Percentiles rank a stretch among this genome's conserved stretches.
These are phyloP conservation scores for Penicillium rolfsii DNA, from an alignment of 2,329 filamentous ascomycete genomes.

Conservation along the genomic window DNA sequence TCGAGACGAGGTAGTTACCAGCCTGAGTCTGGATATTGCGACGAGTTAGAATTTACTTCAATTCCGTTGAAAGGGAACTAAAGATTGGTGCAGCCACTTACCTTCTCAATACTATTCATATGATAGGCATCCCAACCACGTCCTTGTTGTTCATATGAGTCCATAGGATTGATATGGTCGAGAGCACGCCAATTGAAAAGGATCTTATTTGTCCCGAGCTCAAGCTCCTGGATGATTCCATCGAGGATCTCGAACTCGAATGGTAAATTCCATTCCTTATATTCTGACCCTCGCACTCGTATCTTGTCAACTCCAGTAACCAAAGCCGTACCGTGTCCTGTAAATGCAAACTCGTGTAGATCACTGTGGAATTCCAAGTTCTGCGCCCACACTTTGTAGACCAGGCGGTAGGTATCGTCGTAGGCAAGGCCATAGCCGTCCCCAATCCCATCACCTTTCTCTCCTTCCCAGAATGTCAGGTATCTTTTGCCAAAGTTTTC, in stretches of 20 bases:
- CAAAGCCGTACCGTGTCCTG: conserved; percentile 35
- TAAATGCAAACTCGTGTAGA: conserved; percentile 42
- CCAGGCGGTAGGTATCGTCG: conserved; percentile 26
- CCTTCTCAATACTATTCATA: conserved; percentile 61
- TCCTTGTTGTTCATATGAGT: conserved; percentile 15
- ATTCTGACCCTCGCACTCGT: conserved; percentile 31
- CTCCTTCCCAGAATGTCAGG: conserved; percentile 33
- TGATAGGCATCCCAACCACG: conserved; percentile 51
- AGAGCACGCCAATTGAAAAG: conserved; percentile 44
- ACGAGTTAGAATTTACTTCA: background rate
- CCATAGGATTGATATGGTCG: conserved; percentile 35
- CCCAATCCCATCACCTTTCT: conserved; percentile 20
- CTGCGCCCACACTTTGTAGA: conserved; percentile 18
- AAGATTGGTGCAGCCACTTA: background rate
- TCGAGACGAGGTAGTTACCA: conserved; percentile 60
- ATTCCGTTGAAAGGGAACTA: background rate
- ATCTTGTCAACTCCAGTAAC: conserved; percentile 37
- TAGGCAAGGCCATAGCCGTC: conserved; percentile 28
- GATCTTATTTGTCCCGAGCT: conserved; percentile 40
- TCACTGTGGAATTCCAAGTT: conserved; percentile 29
- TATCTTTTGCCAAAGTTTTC: conserved; percentile 29
- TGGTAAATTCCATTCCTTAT: conserved; percentile 27
- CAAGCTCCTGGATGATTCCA: conserved; percentile 38
- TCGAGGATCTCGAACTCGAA: conserved; percentile 39
- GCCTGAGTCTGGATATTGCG: conserved; percentile 31